Evolutionary conservation across 345 rosid genomes (phyloP).

Genomic region (Cochlearia excelsa): DNA sequence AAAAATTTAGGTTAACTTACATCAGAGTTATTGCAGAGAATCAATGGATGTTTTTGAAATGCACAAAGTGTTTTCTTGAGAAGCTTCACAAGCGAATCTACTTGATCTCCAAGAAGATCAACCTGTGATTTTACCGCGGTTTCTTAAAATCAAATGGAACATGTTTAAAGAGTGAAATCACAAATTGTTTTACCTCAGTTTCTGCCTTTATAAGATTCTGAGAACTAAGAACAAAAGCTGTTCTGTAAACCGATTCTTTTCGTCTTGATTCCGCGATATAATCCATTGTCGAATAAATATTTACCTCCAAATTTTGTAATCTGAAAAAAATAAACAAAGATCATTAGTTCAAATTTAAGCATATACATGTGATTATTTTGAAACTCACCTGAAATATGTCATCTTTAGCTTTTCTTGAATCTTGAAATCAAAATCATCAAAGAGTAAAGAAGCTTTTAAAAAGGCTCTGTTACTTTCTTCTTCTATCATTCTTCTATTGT

Average conservation of each 20-base stretch:
- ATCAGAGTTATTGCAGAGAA: conserved; percentile 45
- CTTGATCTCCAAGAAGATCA: conserved; percentile 84
- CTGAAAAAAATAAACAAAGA: conserved; percentile 33
- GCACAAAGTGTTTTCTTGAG: conserved; percentile 52
- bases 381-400: conserved; percentile 40
- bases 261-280: conserved; percentile 28
- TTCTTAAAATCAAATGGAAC: neutral
- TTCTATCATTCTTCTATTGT: conserved; percentile 22
- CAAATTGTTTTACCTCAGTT: conserved; percentile 54
- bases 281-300: conserved; percentile 35
- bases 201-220: conserved; percentile 78
- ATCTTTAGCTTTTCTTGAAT: conserved; percentile 38
- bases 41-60: conserved; percentile 42
- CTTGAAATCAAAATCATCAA: conserved; percentile 38
- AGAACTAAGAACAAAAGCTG: conserved; percentile 58
- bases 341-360: neutral
- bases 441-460: conserved; percentile 21
- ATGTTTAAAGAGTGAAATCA: neutral
- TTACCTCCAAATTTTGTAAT: conserved; percentile 44
- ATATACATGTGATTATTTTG: neutral
- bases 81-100: conserved; percentile 46
- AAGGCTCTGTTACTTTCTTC: conserved; percentile 27
- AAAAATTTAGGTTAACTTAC: conserved; percentile 29
- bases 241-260: conserved; percentile 48
- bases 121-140: conserved; percentile 41